Evolutionary conservation across 2,329 filamentous ascomycete species (phyloP).

Genomic region (Apiospora phragmitis): DNA sequence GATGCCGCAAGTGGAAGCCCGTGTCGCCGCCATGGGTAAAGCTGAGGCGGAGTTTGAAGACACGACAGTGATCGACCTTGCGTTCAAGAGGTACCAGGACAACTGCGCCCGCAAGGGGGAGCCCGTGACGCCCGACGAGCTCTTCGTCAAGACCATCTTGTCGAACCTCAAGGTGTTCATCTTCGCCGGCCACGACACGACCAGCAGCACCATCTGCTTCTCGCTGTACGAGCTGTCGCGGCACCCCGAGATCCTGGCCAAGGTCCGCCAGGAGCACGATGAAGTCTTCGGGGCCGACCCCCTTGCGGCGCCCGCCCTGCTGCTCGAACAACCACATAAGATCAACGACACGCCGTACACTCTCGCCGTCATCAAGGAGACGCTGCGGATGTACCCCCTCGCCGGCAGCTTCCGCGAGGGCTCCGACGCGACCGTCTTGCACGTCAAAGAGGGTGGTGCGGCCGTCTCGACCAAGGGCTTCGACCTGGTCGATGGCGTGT

Average conservation of each 20-base stretch:
- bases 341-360: conserved; percentile 53
- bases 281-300: conserved; percentile 45
- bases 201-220: conserved; percentile 23
- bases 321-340: conserved; percentile 41
- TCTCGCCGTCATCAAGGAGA: conserved; percentile 52
- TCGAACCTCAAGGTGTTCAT: conserved; percentile 25
- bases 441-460: conserved; percentile 39
- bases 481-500: conserved; percentile 17
- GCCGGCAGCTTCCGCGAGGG: conserved; percentile 41
- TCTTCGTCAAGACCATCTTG: conserved; percentile 19
- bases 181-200: conserved; percentile 30
- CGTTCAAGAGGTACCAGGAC: conserved; percentile 7
- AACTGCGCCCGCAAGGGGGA: background rate
- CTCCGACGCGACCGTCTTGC: conserved; percentile 31
- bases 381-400: conserved; percentile 52
- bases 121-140: background rate
- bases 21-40: conserved; percentile 23
- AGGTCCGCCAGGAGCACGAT: conserved; percentile 26
- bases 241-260: conserved; percentile 18
- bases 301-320: conserved; percentile 32
- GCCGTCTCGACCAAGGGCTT: conserved; percentile 37
- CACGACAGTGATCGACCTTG: background rate
- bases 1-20: background rate
- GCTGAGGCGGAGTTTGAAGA: conserved; percentile 4
- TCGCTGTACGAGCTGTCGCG: conserved; percentile 18